Percentiles rank a stretch among this genome's conserved stretches.
Evolutionary conservation across 2,329 filamentous ascomycete genomes (phyloP).

Genomic region (Elsinoe ampelina): DNA sequence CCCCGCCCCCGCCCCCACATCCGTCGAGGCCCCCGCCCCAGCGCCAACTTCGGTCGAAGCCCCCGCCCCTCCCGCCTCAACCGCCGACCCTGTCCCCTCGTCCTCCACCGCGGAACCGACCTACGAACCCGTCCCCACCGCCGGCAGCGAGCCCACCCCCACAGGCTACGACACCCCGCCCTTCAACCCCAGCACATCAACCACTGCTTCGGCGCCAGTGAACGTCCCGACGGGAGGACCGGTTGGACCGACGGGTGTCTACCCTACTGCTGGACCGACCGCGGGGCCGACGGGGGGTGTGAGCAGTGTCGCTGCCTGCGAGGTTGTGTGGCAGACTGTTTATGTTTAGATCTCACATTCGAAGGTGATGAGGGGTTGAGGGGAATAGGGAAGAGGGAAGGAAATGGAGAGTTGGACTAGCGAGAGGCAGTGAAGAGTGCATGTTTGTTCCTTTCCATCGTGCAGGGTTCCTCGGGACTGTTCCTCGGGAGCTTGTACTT

Average conservation of each 20-base stretch:
- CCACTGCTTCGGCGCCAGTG: neutral
- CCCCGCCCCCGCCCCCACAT: slow-evolving; percentile 1
- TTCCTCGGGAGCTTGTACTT: neutral
- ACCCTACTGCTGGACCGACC: neutral
- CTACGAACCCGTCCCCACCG: neutral
- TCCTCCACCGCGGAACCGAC: neutral
- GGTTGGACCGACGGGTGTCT: neutral
- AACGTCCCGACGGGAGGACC: neutral
- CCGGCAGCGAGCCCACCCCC: neutral
- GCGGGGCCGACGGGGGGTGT: neutral
- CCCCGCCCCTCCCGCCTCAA: neutral
- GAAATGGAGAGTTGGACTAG: neutral
- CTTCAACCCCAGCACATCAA: neutral
- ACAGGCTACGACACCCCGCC: slow-evolving; percentile 3
- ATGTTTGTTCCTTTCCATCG: neutral
- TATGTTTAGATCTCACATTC: neutral
- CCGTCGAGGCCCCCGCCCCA: slow-evolving; percentile 6
- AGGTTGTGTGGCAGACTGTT: slow-evolving; percentile 3
- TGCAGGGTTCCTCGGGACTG: neutral
- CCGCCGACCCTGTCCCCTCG: neutral
- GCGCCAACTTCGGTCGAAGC: neutral
- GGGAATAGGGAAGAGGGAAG: too few species aligned
- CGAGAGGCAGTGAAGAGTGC: neutral
- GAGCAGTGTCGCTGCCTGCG: neutral
- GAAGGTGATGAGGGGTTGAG: too few species aligned